A percentile compares a stretch with the other conserved stretches of the same genome.
Evolutionary conservation across 1,284 basidiomycete species (phyloP).

Genomic region (Sporisorium exsertum): DNA sequence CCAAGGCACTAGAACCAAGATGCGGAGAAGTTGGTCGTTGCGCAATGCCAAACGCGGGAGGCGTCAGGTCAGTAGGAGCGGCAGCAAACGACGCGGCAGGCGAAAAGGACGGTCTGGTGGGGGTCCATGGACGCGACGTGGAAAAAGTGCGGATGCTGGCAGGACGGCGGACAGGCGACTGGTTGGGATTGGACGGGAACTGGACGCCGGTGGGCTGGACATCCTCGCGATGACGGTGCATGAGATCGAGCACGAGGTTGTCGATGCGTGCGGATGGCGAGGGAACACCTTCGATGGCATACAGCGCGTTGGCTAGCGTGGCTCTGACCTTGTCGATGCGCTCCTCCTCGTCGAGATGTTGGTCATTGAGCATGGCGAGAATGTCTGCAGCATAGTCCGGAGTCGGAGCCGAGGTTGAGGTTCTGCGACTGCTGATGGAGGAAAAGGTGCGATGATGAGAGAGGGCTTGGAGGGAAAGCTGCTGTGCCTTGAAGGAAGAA

Average conservation of each 20-base stretch:
- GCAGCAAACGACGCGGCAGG: slow-evolving; percentile 34
- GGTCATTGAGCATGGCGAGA: slow-evolving; percentile 48
- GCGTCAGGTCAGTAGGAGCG: slow-evolving; percentile 19
- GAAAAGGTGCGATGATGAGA: slow-evolving; percentile 37
- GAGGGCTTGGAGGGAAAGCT: slow-evolving; percentile 47
- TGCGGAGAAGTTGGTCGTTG: slow-evolving; percentile 43
- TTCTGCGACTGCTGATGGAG: slow-evolving; percentile 35
- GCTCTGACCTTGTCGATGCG: slow-evolving; percentile 58
- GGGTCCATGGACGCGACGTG: slow-evolving; percentile 54
- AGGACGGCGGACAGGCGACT: slow-evolving; percentile 51
- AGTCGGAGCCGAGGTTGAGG: slow-evolving; percentile 31
- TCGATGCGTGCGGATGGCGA: slow-evolving; percentile 55
- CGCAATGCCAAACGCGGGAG: slow-evolving; percentile 7
- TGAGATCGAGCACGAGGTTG: slow-evolving; percentile 58
- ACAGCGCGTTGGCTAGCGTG: slow-evolving; percentile 42
- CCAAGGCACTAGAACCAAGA: slow-evolving; percentile 32
- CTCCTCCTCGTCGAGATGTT: slow-evolving; percentile 56
- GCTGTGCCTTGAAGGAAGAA: slow-evolving; percentile 51
- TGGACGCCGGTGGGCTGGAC: slow-evolving; percentile 48
- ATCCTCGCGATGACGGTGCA: slow-evolving; percentile 63
- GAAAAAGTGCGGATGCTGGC: slow-evolving; percentile 55
- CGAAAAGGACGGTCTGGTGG: slow-evolving; percentile 48
- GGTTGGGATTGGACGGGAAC: slow-evolving; percentile 36
- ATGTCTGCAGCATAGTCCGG: slow-evolving; percentile 39
- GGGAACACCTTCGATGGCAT: slow-evolving; percentile 47